Conservation (phyloP, 441 rosid species). For the Erodium chrysanthum region DNA sequence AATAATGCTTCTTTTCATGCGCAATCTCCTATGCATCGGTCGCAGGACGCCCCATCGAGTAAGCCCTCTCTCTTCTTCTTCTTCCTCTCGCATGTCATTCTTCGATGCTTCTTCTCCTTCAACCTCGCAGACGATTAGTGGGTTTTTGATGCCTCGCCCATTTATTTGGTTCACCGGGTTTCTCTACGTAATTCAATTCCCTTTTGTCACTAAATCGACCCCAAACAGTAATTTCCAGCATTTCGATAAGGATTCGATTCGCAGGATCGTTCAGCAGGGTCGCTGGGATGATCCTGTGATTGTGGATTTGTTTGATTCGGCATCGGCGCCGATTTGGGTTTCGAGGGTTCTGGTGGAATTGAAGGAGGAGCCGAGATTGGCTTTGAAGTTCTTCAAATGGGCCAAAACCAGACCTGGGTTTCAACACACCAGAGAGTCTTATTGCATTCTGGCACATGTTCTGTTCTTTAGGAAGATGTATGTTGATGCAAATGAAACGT, state of each 20-base stretch:
- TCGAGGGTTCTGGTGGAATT: slow-evolving; percentile 43
- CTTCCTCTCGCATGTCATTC: no score
- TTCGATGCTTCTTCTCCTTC: slow-evolving; percentile 16
- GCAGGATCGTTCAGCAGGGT: slow-evolving; percentile 31
- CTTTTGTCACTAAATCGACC: slow-evolving; percentile 29
- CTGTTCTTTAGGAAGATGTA: slow-evolving; percentile 50
- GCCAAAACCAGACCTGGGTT: slow-evolving; percentile 35
- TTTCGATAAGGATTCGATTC: slow-evolving; percentile 29
- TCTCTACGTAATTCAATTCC: slow-evolving; percentile 36
- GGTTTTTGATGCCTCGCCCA: slow-evolving; percentile 28
- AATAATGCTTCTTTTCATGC: slow-evolving; percentile 28
- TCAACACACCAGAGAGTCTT: slow-evolving; percentile 40
- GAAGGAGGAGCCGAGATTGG: slow-evolving; percentile 40
- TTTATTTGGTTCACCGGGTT: slow-evolving; percentile 41
- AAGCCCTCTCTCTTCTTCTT: slow-evolving; percentile 20
- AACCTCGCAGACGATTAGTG: slow-evolving; percentile 1
- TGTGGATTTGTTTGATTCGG: slow-evolving; percentile 25
- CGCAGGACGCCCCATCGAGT: slow-evolving; percentile 40
- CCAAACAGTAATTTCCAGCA: neutral
- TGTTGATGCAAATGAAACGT: slow-evolving; percentile 36
- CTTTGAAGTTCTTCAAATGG: slow-evolving; percentile 59
- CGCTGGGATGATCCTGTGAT: slow-evolving; percentile 44
- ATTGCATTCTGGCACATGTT: slow-evolving; percentile 46
- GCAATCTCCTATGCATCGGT: slow-evolving; percentile 33
- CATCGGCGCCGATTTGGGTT: slow-evolving; percentile 42